Percentiles rank a stretch among this genome's conserved stretches.
phyloP scores from a whole-genome alignment of 352 stramenopile genomes.

The Phytophthora tentaculata region DNA sequence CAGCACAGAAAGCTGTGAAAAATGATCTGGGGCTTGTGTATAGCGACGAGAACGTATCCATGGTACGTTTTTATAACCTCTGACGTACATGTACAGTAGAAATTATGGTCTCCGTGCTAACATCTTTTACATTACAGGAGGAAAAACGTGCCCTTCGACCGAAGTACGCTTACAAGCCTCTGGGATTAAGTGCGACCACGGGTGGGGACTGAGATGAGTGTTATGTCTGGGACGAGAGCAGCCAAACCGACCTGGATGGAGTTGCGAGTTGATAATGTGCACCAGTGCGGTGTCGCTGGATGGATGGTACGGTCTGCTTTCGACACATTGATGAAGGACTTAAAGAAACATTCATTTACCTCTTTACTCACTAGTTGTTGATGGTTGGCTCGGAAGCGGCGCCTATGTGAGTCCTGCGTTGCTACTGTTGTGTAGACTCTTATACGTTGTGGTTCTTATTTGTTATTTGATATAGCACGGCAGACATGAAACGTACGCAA shows the following conservation, averaged over 20 bases:
- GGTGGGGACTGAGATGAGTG: conserved; percentile 28
- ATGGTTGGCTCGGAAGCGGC: conserved; percentile 17
- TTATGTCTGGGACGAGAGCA: conserved; percentile 2
- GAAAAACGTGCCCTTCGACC: conserved; percentile 80
- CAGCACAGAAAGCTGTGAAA: conserved; percentile 37
- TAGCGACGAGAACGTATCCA: conserved; percentile 59
- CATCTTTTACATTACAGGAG: conserved; percentile 45
- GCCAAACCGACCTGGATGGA: background rate
- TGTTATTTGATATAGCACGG: conserved; percentile 25
- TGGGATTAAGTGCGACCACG: conserved; percentile 14
- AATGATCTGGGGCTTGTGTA: conserved; percentile 59
- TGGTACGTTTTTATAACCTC: conserved; percentile 44
- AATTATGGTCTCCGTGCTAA: background rate
- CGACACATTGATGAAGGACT: conserved; percentile 23
- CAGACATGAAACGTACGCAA: conserved; percentile 6
- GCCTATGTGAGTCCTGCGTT: conserved; percentile 38
- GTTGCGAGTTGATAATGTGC: conserved; percentile 3
- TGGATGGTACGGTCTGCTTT: conserved; percentile 43
- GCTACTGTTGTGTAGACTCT: conserved; percentile 1
- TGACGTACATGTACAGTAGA: too few species aligned
- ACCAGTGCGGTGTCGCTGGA: conserved; percentile 5
- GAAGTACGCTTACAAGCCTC: conserved; percentile 76
- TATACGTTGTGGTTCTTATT: conserved; percentile 36
- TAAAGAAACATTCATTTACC: conserved; percentile 50
- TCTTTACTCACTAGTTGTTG: conserved; percentile 34